Base-by-base conservation (phyloP, 192 early-diverging fungal genomes). In the Coemansia sp. region DNA sequence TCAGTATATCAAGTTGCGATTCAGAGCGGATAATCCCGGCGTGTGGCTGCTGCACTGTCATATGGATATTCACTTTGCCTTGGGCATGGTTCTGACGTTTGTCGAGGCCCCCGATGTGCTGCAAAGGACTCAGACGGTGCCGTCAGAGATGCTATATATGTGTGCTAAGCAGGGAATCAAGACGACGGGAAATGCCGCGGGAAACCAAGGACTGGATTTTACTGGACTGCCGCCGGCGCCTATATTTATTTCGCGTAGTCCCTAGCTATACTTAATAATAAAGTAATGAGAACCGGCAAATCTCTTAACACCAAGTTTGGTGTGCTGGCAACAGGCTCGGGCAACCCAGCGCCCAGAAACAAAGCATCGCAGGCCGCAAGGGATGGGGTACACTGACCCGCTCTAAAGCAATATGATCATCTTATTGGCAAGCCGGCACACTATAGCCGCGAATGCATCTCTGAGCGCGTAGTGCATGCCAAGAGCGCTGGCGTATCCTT, bases 41-140 rank as follows among this genome's bases (percentile, higher is more conserved):
- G 86, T 87, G 10, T 96, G 93, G 93, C 69, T 90, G 35, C 84
- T 94, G 77, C 94, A 94, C 76, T 94, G 93, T 79, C 93, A 92
- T 68, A 43, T 68, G 43, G 72, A 76, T 31, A 68, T 74, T 35
- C 84, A 85, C 53, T 79, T 93, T 60, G 83, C 83, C 25, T 65
- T 88, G 56, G 94, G 94, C 49, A 83, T 94, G 64, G 88, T 82
- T 17, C 84, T 86, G 36, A 77, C 84, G 6, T 68, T 95, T 67
- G 71, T 94, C 59, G 90, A 91, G 73, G 89, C 90, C 1, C 91
- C 92, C 14, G 80, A 82, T 45, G 59, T 84, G 24, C 68, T 87
- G 47, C 86, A 90, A 58, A 32, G 77, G 35, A 74, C 72, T 19
- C 57, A 78, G 64, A 54, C 36, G 5, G 73, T 90, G 27, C 88